Evolutionary conservation across 371 early-diverging fungal genomes (phyloP), one percentile per base, ranked within the genome.

Genomic region (Mucor indicus): DNA sequence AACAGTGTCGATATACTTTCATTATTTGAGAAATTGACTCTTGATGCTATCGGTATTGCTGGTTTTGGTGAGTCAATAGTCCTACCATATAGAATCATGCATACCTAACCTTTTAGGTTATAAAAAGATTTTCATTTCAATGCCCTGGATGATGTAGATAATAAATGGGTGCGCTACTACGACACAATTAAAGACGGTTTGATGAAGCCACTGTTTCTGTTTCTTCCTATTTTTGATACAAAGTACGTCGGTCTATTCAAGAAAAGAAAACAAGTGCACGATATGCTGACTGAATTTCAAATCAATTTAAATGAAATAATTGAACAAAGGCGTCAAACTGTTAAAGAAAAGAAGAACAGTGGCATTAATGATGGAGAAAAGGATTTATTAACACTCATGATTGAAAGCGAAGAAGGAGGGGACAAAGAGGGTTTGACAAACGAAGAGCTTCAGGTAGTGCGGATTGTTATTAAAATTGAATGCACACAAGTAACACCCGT

Each of bases 351-450:
- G 3, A 20, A 1, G 7, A 12, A 21, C 17, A 21, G 21, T 15
- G 46, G 48, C 1, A 20, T 16, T 0, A 36, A 19, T 5, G 72
- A 79, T 22, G 67, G 61, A 42, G 73, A 74, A 31, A 71, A 60
- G 10, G 81, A 80, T 29, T 46, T 80, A 41, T 58, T 80, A 30
- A 71, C 81, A 1, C 48, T 83, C 53, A 72, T 83, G 78, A 64
- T 80, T 33, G 74, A 78, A 50, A 57, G 66, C 38, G 72, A 69
- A 43, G 66, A 63, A 10, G 69, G 50, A 20, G 61, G 46, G 9
- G 50, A 25, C 7, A 27, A 42, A n/a, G n/a, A n/a, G n/a, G n/a
- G n/a, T 13, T 19, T 71, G 36, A 38, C 72, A 3, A 53, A 67
- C 36, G 73, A 67, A 37, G 77, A 77, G 21, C 29, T 67, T 27